Evolutionary conservation across 345 rosid species (phyloP), one percentile per base, ranked within the genome.

Genomic region (Dipteronia sinensis): DNA sequence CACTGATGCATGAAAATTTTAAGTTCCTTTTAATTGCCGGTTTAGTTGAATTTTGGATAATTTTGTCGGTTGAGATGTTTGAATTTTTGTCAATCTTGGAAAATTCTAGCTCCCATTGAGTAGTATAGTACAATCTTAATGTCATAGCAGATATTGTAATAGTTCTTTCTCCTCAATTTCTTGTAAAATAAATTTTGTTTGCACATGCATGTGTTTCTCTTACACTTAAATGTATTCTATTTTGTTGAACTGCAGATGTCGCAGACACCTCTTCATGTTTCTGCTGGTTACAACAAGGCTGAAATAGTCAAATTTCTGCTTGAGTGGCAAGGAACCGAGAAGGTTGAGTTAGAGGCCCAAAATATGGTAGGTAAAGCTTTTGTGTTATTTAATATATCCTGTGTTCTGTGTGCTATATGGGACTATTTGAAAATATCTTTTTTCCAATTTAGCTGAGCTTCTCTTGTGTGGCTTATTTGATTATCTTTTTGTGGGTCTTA

Each of bases 181-280:
- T 62, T 73, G 42, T 44, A 19, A 42, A 49, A 31, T 47, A 11
- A 16, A 46, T 19, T n/a, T 7, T 34, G n/a, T 66, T 19, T 1
- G 20, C 8, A 8, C 25, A 0, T 20, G 16, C 9, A 6, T 19
- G 69, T 17, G 46, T 59, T 71, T 66, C 22, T 17, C 61, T 69
- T 65, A 55, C 10, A 25, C 64, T 29, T 58, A 47, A 64, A n/a
- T n/a, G n/a, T n/a, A n/a, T n/a, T n/a, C n/a, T 64, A 44, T 76
- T 79, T 83, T 67, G 47, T 76, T 79, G 55, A 55, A n/a, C 17
- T 87, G 85, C 85, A 97, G 99, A 97, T 97, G 96, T 87, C 93
- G 47, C 98, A 97, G 81, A 97, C 99, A 58, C 99, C 99, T 0
- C 92, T 97, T 67, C 99, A 97, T 88, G 90, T 94, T 53, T 85